phyloP scores from a whole-genome alignment of 352 stramenopile genomes.

The Pythium brassicae region DNA sequence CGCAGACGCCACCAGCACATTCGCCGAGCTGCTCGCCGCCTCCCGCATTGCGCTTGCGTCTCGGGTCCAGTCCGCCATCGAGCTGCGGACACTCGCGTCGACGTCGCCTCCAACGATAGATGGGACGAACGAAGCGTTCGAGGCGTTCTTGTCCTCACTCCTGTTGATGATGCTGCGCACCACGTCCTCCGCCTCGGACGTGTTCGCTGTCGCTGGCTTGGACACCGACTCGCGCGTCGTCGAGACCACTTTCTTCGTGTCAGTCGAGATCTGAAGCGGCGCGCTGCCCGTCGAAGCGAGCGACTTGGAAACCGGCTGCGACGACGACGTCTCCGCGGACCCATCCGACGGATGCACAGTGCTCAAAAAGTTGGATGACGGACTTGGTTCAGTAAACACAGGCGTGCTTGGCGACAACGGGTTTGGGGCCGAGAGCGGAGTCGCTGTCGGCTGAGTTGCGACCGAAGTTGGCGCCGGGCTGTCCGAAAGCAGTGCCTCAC shows the following conservation, averaged over 20 bases:
- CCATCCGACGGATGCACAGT: constrained; percentile 1
- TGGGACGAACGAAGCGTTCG: not conserved
- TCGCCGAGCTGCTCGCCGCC: constrained; percentile 31
- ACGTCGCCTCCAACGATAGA: not conserved
- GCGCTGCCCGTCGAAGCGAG: not conserved
- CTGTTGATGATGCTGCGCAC: constrained; percentile 3
- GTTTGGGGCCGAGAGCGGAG: not conserved
- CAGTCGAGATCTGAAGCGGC: constrained; percentile 7
- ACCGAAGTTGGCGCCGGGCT: not conserved
- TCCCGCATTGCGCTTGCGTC: constrained; percentile 19
- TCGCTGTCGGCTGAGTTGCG: not conserved
- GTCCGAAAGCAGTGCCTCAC: not conserved
- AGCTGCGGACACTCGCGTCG: not conserved
- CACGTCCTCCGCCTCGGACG: not conserved
- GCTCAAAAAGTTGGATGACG: constrained; percentile 5
- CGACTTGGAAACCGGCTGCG: constrained; percentile 5
- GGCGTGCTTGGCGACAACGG: not conserved
- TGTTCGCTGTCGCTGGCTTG: not conserved
- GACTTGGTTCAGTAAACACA: not conserved
- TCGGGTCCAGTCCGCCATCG: constrained; percentile 15
- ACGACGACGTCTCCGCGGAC: not conserved
- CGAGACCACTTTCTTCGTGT: constrained; percentile 3
- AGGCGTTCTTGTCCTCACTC: not conserved
- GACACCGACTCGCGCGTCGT: constrained; percentile 3
- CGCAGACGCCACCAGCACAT: constrained; percentile 50